Evolutionary conservation across 768 basidiomycete species (phyloP), one percentile per base, ranked within the genome.

Genomic region (Scleroderma bovista): DNA sequence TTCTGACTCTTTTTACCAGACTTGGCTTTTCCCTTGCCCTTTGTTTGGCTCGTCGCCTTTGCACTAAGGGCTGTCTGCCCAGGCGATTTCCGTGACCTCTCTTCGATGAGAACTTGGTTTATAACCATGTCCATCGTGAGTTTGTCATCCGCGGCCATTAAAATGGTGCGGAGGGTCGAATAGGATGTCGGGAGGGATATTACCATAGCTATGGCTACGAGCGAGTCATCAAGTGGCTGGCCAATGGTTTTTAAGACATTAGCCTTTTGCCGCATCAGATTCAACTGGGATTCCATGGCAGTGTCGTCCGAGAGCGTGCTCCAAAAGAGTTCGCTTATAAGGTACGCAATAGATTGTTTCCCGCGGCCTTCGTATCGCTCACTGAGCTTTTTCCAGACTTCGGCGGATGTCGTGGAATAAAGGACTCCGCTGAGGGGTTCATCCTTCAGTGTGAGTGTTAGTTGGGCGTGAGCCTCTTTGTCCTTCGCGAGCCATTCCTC

Each of bases 131-230:
- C 26, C 9, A 9, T 29, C 9, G 26, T 29, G 26, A 29, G 26
- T 29, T 29, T 29, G 26, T 29, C 26, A 29, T 29, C 26, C 9
- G 26, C 26, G 9, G 55, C 49, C 50, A 59, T 58, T 16, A 63
- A 55, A 46, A 61, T 58, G 8, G 55, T 60, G 15, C 47, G 45
- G 16, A 61, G 60, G 20, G 53, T 59, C 8, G 29, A 48, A 32
- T 60, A 58, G 1, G 57, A 62, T 1, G 57, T 12, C 0, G 60
- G 62, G 8, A 64, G 53, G 6, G 62, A 59, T 23, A 55, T 49
- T 3, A 58, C 47, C 34, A 63, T 57, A 20, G 60, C 54, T 24
- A 58, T 42, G 2, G 60, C 58, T 5, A 63, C 22, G 17, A 63
- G 48, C 3, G 53, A 52, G 31, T 63, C 58, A 3, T 57, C 48